Conservation (phyloP, 192 early-diverging fungal species). For the Podila epigama region DNA sequence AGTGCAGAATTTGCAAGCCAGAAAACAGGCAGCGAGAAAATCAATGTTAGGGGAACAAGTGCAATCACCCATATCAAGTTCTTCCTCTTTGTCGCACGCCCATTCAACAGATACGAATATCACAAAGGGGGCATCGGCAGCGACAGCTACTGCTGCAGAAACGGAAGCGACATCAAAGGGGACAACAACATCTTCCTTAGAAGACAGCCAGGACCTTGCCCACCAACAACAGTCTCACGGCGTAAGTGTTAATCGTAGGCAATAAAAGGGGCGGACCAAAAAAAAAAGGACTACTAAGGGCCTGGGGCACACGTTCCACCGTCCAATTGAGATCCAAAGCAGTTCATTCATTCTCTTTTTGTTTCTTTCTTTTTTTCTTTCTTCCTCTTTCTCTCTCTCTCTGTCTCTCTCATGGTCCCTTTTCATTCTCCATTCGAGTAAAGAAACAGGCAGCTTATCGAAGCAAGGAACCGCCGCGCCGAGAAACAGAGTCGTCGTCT, state of each 20-base stretch:
- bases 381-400: background rate
- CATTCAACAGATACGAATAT: too few relatives aligned
- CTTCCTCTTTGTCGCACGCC: background rate
- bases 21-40: conserved; percentile 2
- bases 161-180: too few relatives aligned
- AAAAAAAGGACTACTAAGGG: too few relatives aligned
- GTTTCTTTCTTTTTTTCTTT: background rate
- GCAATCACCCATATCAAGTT: background rate
- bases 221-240: background rate
- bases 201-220: too few relatives aligned
- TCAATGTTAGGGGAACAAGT: conserved; percentile 1
- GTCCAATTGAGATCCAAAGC: too few relatives aligned
- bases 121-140: too few relatives aligned
- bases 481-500: background rate
- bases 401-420: background rate
- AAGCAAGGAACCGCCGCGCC: background rate
- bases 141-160: too few relatives aligned
- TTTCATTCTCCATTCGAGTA: background rate
- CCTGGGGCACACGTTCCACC: too few relatives aligned
- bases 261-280: too few relatives aligned
- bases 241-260: background rate
- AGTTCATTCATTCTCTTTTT: background rate
- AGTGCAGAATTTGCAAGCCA: background rate
- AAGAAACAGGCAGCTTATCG: background rate
- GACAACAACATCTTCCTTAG: too few relatives aligned